A percentile compares a stretch with the other conserved stretches of the same genome.
Conservation (phyloP, 345 rosid species). For the Citrus hindsii region DNA sequence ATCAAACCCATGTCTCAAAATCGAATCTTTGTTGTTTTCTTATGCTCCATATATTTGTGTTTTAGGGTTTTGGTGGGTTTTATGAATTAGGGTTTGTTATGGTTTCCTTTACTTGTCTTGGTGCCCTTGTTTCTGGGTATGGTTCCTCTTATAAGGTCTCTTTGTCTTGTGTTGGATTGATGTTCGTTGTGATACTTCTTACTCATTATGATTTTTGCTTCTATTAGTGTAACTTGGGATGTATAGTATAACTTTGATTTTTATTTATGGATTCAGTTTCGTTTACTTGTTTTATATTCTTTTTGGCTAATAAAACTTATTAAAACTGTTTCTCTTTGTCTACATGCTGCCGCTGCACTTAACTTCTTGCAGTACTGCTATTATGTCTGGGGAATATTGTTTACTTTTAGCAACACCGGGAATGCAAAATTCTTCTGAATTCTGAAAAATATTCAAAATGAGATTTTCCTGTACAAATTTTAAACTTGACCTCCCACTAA, state of each 20-base stretch:
- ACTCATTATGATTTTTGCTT: background rate
- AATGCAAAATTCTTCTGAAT: background rate
- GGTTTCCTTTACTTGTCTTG: background rate
- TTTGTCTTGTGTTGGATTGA: background rate
- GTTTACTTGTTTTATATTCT: background rate
- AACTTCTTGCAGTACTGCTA: background rate
- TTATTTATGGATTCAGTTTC: background rate
- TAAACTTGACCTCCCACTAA: background rate
- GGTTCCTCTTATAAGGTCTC: background rate
- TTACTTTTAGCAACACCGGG: background rate
- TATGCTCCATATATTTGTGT: too few species aligned
- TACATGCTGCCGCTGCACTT: background rate
- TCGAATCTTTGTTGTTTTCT: background rate
- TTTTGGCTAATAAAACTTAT: background rate
- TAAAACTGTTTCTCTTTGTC: background rate
- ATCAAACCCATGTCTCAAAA: background rate
- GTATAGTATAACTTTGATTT: background rate
- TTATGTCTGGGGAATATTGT: background rate
- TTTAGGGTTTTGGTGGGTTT: conserved; percentile 3
- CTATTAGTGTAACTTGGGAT: background rate
- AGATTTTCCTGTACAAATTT: background rate
- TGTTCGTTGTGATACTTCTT: background rate
- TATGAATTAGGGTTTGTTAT: conserved; percentile 1
- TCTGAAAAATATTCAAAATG: background rate
- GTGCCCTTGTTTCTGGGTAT: background rate